These are phyloP conservation scores for Lycium ferocissimum DNA, from an alignment of 257 asterid genomes.

Conservation along the genomic window DNA sequence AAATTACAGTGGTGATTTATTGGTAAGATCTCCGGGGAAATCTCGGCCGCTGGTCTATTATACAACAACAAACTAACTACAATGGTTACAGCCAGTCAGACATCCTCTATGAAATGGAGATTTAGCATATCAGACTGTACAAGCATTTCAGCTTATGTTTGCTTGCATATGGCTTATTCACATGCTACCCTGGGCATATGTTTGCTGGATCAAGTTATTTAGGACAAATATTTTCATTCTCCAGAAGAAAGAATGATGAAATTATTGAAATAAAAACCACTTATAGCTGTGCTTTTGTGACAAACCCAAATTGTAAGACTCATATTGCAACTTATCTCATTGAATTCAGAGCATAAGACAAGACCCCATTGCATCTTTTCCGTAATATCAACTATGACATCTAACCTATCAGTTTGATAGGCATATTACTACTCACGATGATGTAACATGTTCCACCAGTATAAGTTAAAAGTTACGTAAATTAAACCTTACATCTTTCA, in stretches of 20 bases:
- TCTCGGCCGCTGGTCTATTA: conserved; percentile 15
- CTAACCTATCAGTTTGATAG: conserved; percentile 22
- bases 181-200: conserved; percentile 10
- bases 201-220: conserved; percentile 23
- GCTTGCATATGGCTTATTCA: neutral
- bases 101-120: neutral
- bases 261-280: neutral
- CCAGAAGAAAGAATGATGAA: conserved; percentile 1
- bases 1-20: conserved; percentile 8
- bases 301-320: neutral
- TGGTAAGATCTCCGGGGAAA: neutral
- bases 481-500: neutral
- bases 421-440: neutral
- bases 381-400: conserved; percentile 2
- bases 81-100: neutral
- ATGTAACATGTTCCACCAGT: conserved; percentile 8
- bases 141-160: conserved; percentile 22
- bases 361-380: neutral
- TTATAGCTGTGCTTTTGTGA: neutral
- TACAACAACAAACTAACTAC: conserved; percentile 3
- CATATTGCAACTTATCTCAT: neutral
- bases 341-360: neutral
- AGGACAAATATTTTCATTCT: neutral
- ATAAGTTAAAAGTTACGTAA: neutral
- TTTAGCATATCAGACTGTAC: neutral